Evolutionary conservation across 2,329 filamentous ascomycete genomes (phyloP), one percentile per base, ranked within the genome.

Genomic region (Neurospora crassa): DNA sequence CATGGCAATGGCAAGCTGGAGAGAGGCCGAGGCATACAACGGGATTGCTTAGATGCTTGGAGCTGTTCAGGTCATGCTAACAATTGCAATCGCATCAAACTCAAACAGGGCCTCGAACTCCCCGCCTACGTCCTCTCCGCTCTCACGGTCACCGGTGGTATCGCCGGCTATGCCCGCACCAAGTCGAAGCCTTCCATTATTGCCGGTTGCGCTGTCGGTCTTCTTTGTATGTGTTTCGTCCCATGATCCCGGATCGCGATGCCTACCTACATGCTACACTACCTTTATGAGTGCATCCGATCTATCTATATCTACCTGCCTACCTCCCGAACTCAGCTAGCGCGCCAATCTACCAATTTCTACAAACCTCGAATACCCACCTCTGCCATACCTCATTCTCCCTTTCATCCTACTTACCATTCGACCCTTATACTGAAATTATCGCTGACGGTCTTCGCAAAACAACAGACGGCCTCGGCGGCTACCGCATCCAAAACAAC

Each of bases 111-210:
- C 71, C 75, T 80, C 40, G 77, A 80, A 72, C 43, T 76, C 78
- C 89, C 93, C 78, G 93, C 95, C 74, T 92, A 91, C 81, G 80
- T 92, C 78, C 89, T 98, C 78, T 92, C 92, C 73, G 86, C 89
- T 74, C 86, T 98, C 72, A 97, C 94, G 72, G 93, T 94, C 69
- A 87, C 91, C 71, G 96, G 96, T 77, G 96, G 96, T 74, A 91
- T 92, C 72, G 91, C 92, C 79, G 96, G 96, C 79, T 99, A 93
- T 82, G 85, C 91, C 67, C 90, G 91, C 79, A 96, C 94, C 0
- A 88, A 93, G 72, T 98, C 94, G 34, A 80, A 97, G 68, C 95
- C 95, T 45, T 97, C 94, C 14, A 86, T 98, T 76, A 89, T 88
- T 14, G 96, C 96, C 16, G 96, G 96, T 69, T 85, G 93, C 75